These are phyloP conservation scores for Pleodorina starrii DNA, from an alignment of 139 green algal species.

Conservation along the genomic window DNA sequence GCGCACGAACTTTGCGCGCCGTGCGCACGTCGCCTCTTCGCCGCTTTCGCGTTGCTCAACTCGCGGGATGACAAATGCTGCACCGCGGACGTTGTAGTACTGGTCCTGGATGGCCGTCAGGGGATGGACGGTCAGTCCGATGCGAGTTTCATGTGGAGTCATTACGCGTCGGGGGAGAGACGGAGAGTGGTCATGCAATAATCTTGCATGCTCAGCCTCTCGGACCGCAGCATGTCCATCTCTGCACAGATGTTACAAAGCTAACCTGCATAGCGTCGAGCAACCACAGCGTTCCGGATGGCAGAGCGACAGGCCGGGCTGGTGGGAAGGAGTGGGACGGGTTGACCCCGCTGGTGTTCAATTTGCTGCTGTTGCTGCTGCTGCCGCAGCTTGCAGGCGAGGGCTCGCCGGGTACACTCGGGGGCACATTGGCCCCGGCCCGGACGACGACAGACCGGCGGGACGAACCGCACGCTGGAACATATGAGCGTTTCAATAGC, in stretches of 20 bases:
- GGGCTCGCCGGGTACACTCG: not conserved
- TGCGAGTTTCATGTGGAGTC: no score
- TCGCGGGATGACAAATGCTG: conserved; percentile 25
- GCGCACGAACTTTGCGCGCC: conserved; percentile 21
- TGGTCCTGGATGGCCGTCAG: conserved; percentile 32
- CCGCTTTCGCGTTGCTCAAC: conserved; percentile 27
- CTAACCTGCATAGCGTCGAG: conserved; percentile 39
- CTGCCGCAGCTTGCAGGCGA: no score
- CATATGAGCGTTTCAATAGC: not conserved
- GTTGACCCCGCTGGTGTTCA: no score
- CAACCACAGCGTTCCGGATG: conserved; percentile 39
- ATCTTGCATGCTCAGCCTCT: no score
- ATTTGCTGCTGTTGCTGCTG: no score
- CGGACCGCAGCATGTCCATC: no score
- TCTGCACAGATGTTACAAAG: no score
- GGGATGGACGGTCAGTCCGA: no score
- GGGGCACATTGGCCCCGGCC: no score
- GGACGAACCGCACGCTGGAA: not conserved
- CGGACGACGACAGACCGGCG: not conserved
- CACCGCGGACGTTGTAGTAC: conserved; percentile 42
- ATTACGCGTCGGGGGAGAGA: no score
- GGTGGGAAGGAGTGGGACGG: no score
- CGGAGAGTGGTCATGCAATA: no score
- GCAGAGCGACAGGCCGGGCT: conserved; percentile 37
- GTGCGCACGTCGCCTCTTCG: not conserved